These are phyloP conservation scores for Xylaria sp. DNA, from an alignment of 2,329 filamentous ascomycete genomes.

Conservation along the genomic window DNA sequence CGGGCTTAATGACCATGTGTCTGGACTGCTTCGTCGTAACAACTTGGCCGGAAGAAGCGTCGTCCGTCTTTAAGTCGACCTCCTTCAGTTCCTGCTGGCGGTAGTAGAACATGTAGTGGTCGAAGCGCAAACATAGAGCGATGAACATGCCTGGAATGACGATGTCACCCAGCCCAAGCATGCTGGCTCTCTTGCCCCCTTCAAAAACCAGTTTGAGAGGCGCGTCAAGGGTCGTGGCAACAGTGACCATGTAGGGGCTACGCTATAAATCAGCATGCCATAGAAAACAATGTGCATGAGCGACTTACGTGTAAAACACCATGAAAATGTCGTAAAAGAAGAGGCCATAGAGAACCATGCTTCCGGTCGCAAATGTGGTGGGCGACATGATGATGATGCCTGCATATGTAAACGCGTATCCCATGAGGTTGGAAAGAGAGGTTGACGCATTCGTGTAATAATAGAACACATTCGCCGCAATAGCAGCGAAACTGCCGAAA, in stretches of 20 bases:
- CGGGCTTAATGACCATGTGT: slow-evolving; percentile 45
- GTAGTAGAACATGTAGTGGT: slow-evolving; percentile 78
- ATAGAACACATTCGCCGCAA: slow-evolving; percentile 55
- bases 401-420: slow-evolving; percentile 80
- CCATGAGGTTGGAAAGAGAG: slow-evolving; percentile 75
- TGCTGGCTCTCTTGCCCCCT: slow-evolving; percentile 61
- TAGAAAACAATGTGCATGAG: neutral
- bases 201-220: slow-evolving; percentile 86
- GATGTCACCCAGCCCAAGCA: slow-evolving; percentile 92
- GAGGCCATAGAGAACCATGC: slow-evolving; percentile 67
- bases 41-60: slow-evolving; percentile 31
- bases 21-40: slow-evolving; percentile 36
- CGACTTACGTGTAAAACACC: slow-evolving; percentile 71
- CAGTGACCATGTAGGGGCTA: slow-evolving; percentile 76
- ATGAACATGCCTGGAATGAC: slow-evolving; percentile 90
- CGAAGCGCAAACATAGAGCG: slow-evolving; percentile 81
- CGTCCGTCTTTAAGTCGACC: slow-evolving; percentile 33
- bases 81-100: slow-evolving; percentile 50
- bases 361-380: slow-evolving; percentile 78
- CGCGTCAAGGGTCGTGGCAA: slow-evolving; percentile 83
- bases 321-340: slow-evolving; percentile 96
- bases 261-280: slow-evolving; percentile 18
- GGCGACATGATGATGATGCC: slow-evolving; percentile 80
- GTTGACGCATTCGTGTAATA: slow-evolving; percentile 60
- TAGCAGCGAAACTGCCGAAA: slow-evolving; percentile 49